Conservation (phyloP, 371 early-diverging fungal genomes). For the Sporodiniella umbellata region DNA sequence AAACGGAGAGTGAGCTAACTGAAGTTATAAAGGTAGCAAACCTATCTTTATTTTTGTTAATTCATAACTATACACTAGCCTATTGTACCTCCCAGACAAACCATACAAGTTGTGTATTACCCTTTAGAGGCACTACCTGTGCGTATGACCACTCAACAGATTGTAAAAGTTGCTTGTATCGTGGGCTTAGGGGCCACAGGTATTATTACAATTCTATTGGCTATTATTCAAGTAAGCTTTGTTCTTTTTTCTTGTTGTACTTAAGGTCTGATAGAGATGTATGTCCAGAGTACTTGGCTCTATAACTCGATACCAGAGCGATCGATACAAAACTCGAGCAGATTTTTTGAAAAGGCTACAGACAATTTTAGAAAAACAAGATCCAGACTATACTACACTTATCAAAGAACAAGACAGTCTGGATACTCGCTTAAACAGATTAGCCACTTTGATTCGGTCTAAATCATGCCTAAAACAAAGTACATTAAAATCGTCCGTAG, state of each 20-base stretch:
- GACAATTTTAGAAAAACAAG: not conserved
- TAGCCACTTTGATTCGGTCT: not conserved
- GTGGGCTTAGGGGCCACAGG: slow-evolving; percentile 30
- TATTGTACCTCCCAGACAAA: slow-evolving; percentile 10
- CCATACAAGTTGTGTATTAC: slow-evolving; percentile 27
- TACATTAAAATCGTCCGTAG: not conserved
- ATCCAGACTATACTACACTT: not conserved
- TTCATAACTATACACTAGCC: too few species aligned
- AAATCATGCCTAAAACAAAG: not conserved
- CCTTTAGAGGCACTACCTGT: slow-evolving; percentile 10
- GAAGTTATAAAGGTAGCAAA: too few species aligned
- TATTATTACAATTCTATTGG: slow-evolving; percentile 20
- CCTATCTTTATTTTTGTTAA: too few species aligned
- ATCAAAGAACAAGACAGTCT: not conserved
- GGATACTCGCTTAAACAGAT: not conserved
- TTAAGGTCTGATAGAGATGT: slow-evolving; percentile 15
- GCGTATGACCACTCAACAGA: slow-evolving; percentile 20
- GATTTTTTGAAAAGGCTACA: not conserved
- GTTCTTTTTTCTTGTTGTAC: not conserved
- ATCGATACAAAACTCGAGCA: slow-evolving; percentile 9
- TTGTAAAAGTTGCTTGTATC: slow-evolving; percentile 23
- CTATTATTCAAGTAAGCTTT: slow-evolving; percentile 31
- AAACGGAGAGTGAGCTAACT: slow-evolving; percentile 10
- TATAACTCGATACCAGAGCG: slow-evolving; percentile 14
- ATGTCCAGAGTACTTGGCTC: slow-evolving; percentile 6